Evolutionary conservation across 2,329 filamentous ascomycete species (phyloP).

Genomic region (Aureobasidium subglaciale): DNA sequence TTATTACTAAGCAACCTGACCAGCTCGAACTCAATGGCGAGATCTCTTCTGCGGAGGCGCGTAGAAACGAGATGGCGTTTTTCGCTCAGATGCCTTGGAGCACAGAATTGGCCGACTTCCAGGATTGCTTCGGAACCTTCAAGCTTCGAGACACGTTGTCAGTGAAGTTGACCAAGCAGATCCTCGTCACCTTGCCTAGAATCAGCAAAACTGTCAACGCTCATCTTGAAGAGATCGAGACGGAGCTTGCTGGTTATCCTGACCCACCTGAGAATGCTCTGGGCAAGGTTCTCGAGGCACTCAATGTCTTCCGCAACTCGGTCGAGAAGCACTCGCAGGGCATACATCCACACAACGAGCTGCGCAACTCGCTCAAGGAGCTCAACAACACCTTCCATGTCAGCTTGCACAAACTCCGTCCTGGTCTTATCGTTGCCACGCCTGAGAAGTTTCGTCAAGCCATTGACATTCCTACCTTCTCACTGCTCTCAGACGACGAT

Average conservation of each 20-base stretch:
- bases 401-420: slow-evolving; percentile 27
- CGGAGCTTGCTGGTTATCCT: slow-evolving; percentile 52
- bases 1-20: slow-evolving; percentile 60
- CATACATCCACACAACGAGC: slow-evolving; percentile 33
- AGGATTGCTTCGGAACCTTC: slow-evolving; percentile 45
- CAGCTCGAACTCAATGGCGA: slow-evolving; percentile 43
- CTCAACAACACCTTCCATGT: slow-evolving; percentile 40
- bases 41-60: slow-evolving; percentile 41
- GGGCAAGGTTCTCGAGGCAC: slow-evolving; percentile 54
- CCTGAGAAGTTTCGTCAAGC: slow-evolving; percentile 19
- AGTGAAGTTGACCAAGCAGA: slow-evolving; percentile 41
- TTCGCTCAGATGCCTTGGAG: slow-evolving; percentile 45
- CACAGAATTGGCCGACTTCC: slow-evolving; percentile 32
- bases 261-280: slow-evolving; percentile 58
- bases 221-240: slow-evolving; percentile 46
- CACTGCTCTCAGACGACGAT: slow-evolving; percentile 20
- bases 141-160: slow-evolving; percentile 46
- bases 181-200: slow-evolving; percentile 33
- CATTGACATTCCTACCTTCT: slow-evolving; percentile 9
- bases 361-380: slow-evolving; percentile 38
- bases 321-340: slow-evolving; percentile 51
- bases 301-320: slow-evolving; percentile 50
- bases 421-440: slow-evolving; percentile 21
- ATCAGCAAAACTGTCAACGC: slow-evolving; percentile 39
- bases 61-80: slow-evolving; percentile 43